Evolutionary conservation across 2,329 filamentous ascomycete species (phyloP), one percentile per base, ranked within the genome.

Genomic region (Cordyceps tenuipes): DNA sequence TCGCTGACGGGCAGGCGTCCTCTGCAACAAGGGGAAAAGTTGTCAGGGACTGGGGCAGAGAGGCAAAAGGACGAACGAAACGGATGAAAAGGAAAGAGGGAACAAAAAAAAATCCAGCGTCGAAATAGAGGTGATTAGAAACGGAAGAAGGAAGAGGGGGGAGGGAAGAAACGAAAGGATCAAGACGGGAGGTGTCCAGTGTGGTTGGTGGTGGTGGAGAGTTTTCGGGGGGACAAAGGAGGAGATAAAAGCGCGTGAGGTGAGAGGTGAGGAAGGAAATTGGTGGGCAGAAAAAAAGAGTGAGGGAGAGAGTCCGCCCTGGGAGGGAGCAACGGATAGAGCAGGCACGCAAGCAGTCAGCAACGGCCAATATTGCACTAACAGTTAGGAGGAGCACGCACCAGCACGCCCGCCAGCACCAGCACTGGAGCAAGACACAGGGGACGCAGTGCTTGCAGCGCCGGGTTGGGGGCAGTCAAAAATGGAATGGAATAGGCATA

Each of bases 191-290:
- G 43, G 57, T n/a, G 50, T 49, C 50, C 19, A 54, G 50, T 43
- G 13, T 43, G 39, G 13, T 17, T 43, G 44, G 43, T 60, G 56
- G 46, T 51, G 57, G 57, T 53, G 50, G 57, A 60, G 57, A 60
- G 50, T 48, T 54, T 52, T 31, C 7, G 43, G 57, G 57, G 23
- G 57, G 57, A 59, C 57, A 59, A 59, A 59, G 57, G 50, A 54
- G 23, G 23, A 49, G 57, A 41, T 8, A 60, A 50, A 36, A 58
- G 47, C 47, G 47, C 47, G 47, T 58, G 36, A 36, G 41, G 41
- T 29, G 29, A 29, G 5, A 29, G 29, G 29, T 34, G 52, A 17
- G 15, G 36, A 13, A 39, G 41, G 23, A 21, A 48, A 43, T 4
- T 43, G 43, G 48, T 12, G 29, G 31, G 23, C 47, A 47, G n/a